Evolutionary conservation across 2,329 filamentous ascomycete genomes (phyloP).

Genomic region (Fonsecaea pugnacius): DNA sequence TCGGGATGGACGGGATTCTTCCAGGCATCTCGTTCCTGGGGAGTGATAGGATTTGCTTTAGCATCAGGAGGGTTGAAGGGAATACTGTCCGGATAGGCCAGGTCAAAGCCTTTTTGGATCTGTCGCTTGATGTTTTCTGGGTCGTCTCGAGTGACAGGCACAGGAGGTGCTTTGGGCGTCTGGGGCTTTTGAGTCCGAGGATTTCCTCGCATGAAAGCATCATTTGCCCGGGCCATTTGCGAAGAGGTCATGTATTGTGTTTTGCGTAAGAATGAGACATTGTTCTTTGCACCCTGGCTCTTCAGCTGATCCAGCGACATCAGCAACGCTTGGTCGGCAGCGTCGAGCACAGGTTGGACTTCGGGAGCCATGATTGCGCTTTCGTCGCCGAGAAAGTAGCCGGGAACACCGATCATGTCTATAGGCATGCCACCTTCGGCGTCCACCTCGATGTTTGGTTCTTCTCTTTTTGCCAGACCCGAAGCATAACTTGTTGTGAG

Average conservation of each 20-base stretch:
- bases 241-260: constrained; percentile 80
- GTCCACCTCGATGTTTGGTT: constrained; percentile 94
- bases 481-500: constrained; percentile 89
- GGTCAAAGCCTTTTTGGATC: constrained; percentile 67
- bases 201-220: constrained; percentile 37
- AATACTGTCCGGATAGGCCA: constrained; percentile 65
- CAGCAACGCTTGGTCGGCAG: constrained; percentile 81
- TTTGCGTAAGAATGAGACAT: constrained; percentile 86
- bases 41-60: constrained; percentile 29
- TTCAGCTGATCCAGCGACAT: constrained; percentile 82
- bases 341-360: constrained; percentile 72
- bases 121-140: constrained; percentile 64
- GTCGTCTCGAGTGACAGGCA: constrained; percentile 56
- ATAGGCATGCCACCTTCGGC: constrained; percentile 97
- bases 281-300: constrained; percentile 76
- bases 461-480: constrained; percentile 84
- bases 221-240: constrained; percentile 40
- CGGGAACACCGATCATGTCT: constrained; percentile 91
- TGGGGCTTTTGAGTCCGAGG: constrained; percentile 17
- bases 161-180: constrained; percentile 38
- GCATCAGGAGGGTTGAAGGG: constrained; percentile 54
- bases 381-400: constrained; percentile 93
- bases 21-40: constrained; percentile 63
- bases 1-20: constrained; percentile 63
- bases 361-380: constrained; percentile 82